Conservation (phyloP, 148 eudicot genomes). For the Selenicereus undatus region DNA sequence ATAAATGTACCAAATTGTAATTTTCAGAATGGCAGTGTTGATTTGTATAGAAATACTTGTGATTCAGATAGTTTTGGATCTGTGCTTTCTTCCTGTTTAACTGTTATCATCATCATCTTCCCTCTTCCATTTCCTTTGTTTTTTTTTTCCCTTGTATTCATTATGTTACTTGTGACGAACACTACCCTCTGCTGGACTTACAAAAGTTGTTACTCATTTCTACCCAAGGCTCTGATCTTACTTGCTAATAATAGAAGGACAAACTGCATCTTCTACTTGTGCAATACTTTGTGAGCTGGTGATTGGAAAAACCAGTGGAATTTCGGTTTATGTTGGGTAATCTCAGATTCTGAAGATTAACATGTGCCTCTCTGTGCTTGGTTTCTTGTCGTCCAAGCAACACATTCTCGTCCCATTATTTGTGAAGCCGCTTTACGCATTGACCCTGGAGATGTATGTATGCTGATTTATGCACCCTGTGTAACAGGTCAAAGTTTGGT, state of each 20-base stretch:
- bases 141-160: too few species aligned
- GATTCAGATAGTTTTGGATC: too few species aligned
- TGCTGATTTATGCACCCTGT: constrained; percentile 7
- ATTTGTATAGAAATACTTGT: too few species aligned
- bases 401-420: background rate
- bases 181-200: background rate
- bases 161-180: background rate
- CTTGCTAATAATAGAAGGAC: background rate
- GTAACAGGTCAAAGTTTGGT: constrained; percentile 73
- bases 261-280: background rate
- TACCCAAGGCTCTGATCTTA: background rate
- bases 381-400: background rate
- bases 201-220: background rate
- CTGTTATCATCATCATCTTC: too few species aligned
- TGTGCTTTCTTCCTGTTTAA: too few species aligned
- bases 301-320: background rate
- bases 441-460: background rate
- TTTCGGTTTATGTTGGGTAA: background rate
- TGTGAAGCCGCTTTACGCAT: background rate
- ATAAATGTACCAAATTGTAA: too few species aligned
- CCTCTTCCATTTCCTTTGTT: too few species aligned
- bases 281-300: background rate
- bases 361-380: background rate
- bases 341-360: background rate
- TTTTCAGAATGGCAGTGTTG: too few species aligned